Base-by-base conservation (phyloP, 495 filamentous ascomycete genomes). In the Terfezia boudieri region DNA sequence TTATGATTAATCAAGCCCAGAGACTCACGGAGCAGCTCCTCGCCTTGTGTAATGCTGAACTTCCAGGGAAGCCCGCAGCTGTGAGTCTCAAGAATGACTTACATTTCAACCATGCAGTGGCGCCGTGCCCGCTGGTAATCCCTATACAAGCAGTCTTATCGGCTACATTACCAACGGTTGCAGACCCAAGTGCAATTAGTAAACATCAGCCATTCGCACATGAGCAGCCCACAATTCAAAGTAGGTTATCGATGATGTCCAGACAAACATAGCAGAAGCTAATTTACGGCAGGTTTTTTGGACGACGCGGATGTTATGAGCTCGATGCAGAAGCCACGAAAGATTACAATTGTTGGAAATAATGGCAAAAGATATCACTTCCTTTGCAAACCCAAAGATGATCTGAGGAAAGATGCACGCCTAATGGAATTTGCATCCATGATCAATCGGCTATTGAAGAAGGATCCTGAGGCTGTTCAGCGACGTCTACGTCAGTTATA, bases 381-480 rank as follows among this genome's bases (percentile, higher is more conserved):
- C 14, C 74, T 99, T 50, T 90, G 92, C 71, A 99, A 99, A 61
- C 90, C 90, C 6, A 96, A 96, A 66, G 90, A 99, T 63, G 90
- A 99, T 67, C 74, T 99, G 6, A 82, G 90, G 8, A 96, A 94
- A 60, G 90, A 99, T 58, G 87, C 94, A 61, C n/a, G n/a, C n/a
- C n/a, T n/a, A n/a, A n/a, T 99, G 92, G 92, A 96, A 64, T 99
- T 96, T 73, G 95, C 94, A 64, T 79, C 81, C 55, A 88, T 95
- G 81, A 94, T 99, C 69, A 95, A 96, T 64, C 76, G 92, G 55
- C 83, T 86, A 23, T 68, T 99, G 36, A 92, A 93, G 62, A 77
- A 81, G 57, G 89, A 96, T 61, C 80, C 86, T 14, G 89, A 94
- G 63, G 81, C 85, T 9, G 89, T 84, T 68, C 82, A 81, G 64